Evolutionary conservation across 305 asterid genomes (phyloP).

Genomic region (Solanum chacoense): DNA sequence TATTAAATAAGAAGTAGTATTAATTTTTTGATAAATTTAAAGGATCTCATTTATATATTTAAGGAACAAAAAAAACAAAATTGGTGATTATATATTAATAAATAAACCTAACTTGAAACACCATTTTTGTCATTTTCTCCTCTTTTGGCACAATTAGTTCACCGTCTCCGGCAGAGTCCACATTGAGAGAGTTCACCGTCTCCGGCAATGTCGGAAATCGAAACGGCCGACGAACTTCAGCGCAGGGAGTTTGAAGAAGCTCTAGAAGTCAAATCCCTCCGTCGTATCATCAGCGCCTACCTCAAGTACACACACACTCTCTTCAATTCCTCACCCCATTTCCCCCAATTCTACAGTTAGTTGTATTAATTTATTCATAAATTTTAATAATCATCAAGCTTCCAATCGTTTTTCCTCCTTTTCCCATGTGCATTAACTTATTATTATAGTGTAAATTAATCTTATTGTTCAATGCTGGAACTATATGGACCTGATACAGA

Average conservation of each 20-base stretch:
- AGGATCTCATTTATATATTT: background rate
- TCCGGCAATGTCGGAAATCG: slow-evolving; percentile 19
- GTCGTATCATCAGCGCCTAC: slow-evolving; percentile 91
- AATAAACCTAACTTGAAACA: background rate
- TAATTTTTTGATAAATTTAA: background rate
- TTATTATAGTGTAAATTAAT: background rate
- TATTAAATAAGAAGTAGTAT: background rate
- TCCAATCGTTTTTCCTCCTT: background rate
- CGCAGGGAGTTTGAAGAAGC: slow-evolving; percentile 77
- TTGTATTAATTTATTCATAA: background rate
- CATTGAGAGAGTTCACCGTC: background rate
- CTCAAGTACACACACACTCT: slow-evolving; percentile 45
- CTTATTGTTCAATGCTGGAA: background rate
- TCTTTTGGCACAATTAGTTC: background rate
- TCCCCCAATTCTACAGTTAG: background rate
- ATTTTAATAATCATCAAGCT: background rate
- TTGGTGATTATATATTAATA: background rate
- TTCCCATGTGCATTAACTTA: background rate
- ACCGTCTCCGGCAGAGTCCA: background rate
- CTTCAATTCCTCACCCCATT: background rate
- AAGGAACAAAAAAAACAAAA: background rate
- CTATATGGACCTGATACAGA: background rate
- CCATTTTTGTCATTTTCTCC: background rate
- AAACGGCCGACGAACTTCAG: slow-evolving; percentile 41
- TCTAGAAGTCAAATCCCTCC: slow-evolving; percentile 79